Evolutionary conservation across 257 asterid genomes (phyloP), one percentile per base, ranked within the genome.

Genomic region (Petrea volubilis): DNA sequence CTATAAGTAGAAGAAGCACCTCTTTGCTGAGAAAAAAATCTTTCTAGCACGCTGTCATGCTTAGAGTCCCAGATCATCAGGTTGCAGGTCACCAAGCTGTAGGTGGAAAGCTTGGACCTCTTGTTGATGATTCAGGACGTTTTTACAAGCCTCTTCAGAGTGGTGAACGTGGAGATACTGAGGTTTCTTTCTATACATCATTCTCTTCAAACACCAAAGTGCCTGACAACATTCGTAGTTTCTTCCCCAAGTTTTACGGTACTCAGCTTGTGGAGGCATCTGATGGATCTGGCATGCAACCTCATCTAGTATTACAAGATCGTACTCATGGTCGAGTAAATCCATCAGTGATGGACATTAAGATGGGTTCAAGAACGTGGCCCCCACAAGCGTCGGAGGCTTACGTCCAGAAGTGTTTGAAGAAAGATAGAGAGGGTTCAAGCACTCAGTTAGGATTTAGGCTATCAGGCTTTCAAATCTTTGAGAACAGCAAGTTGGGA

Each of bases 111-210:
- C 91, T 92, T 9, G 99, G 99, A 9, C 98, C 99, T 10, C 95
- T 92, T 10, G 59, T 88, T 10, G 99, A 92, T 67, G 96, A 88
- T 64, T 92, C 95, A 0, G 99, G 99, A 6, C 84, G 80, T 67
- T 95, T 95, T 74, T 95, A 92, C 91, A 95, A 95, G 86, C 99
- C 99, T 70, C 87, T 90, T 7, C 99, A 95, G 77, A 85, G 94
- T 1, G 93, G 78, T 28, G 90, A 86, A 7, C 98, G 99, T 57
- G 99, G 99, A 9, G 41, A 86, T 0, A 74, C 72, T 1, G 99
- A 95, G 79, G 96, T 79, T 51, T 58, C 85, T 27, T 95, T 95
- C 74, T 92, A 95, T 49, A 75, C 85, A 24, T 81, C 94, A 10
- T 86, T 95, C 78, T 86, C 88, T 65, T 85, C 89, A 1, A 77